Percentiles rank a stretch among this genome's conserved stretches.
phyloP scores from a whole-genome alignment of 768 basidiomycete genomes.

The Termitomyces sp. region DNA sequence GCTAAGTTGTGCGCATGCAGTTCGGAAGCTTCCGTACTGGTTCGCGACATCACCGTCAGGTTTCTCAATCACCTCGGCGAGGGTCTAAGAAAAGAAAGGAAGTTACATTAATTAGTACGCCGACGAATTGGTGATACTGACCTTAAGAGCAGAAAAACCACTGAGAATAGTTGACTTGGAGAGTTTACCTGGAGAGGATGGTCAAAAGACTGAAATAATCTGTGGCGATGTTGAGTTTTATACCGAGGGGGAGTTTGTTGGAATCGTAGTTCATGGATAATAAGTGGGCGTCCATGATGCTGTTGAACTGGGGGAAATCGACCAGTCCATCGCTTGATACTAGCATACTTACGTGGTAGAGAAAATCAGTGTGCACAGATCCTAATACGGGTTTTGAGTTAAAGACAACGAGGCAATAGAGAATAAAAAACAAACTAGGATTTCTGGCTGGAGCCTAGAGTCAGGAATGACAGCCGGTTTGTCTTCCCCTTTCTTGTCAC shows the following conservation, averaged over 20 bases:
- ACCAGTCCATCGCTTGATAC: not conserved
- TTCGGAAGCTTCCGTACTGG: conserved; percentile 30
- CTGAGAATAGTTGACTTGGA: conserved; percentile 56
- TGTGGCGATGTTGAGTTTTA: not conserved
- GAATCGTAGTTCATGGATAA: conserved; percentile 67
- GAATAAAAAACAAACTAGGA: conserved; percentile 20
- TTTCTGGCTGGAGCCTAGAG: conserved; percentile 37
- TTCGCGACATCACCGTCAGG: conserved; percentile 37
- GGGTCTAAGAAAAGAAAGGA: conserved; percentile 27
- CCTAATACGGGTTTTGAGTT: conserved; percentile 20
- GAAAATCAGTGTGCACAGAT: conserved; percentile 51
- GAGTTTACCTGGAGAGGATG: conserved; percentile 41
- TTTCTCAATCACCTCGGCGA: conserved; percentile 50
- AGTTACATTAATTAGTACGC: not conserved
- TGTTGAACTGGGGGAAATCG: conserved; percentile 17
- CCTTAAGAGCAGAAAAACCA: conserved; percentile 59
- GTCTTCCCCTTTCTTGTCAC: conserved; percentile 22
- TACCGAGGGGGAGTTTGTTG: conserved; percentile 58
- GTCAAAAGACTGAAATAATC: conserved; percentile 1
- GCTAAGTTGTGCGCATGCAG: conserved; percentile 46
- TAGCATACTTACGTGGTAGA: conserved; percentile 34
- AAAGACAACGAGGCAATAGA: not conserved
- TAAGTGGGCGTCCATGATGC: conserved; percentile 50
- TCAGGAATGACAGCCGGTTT: conserved; percentile 39
- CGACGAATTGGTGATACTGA: conserved; percentile 7